These are phyloP conservation scores for Phylloporus arenicola DNA, from an alignment of 768 basidiomycete genomes.

Conservation along the genomic window DNA sequence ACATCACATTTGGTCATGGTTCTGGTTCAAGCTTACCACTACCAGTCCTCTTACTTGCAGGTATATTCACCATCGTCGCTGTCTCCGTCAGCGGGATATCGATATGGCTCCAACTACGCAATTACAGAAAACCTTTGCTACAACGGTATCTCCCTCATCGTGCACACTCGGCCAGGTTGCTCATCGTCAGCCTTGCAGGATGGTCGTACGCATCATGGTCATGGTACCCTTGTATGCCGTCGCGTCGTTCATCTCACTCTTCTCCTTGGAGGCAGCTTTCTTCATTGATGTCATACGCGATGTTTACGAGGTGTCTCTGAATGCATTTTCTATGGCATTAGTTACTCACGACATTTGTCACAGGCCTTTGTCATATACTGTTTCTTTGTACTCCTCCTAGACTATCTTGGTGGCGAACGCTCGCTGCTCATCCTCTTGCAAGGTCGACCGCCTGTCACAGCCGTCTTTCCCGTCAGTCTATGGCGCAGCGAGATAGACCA, in stretches of 20 bases:
- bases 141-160: slow-evolving; percentile 51
- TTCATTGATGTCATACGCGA: slow-evolving; percentile 93
- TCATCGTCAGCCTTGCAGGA: slow-evolving; percentile 37
- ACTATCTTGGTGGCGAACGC: slow-evolving; percentile 88
- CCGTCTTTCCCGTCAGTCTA: slow-evolving; percentile 82
- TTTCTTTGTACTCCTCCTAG: slow-evolving; percentile 78
- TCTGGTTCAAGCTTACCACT: slow-evolving; percentile 57
- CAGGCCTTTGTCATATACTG: slow-evolving; percentile 94
- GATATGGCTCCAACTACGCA: slow-evolving; percentile 77
- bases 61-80: slow-evolving; percentile 60
- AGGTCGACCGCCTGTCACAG: slow-evolving; percentile 81
- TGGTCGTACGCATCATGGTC: slow-evolving; percentile 92
- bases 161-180: slow-evolving; percentile 2
- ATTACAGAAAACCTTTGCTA: slow-evolving; percentile 75
- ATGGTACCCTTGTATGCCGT: slow-evolving; percentile 95
- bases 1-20: slow-evolving; percentile 32
- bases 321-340: neutral
- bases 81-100: slow-evolving; percentile 69
- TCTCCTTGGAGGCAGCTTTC: slow-evolving; percentile 92
- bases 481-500: slow-evolving; percentile 85
- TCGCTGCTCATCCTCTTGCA: slow-evolving; percentile 89
- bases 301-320: slow-evolving; percentile 78
- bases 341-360: neutral
- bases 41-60: slow-evolving; percentile 56
- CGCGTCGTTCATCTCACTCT: slow-evolving; percentile 86